A percentile compares a stretch with the other conserved stretches of the same genome.
Conservation (phyloP, 2,329 filamentous ascomycete species). For the Dactylellina parvicollis region DNA sequence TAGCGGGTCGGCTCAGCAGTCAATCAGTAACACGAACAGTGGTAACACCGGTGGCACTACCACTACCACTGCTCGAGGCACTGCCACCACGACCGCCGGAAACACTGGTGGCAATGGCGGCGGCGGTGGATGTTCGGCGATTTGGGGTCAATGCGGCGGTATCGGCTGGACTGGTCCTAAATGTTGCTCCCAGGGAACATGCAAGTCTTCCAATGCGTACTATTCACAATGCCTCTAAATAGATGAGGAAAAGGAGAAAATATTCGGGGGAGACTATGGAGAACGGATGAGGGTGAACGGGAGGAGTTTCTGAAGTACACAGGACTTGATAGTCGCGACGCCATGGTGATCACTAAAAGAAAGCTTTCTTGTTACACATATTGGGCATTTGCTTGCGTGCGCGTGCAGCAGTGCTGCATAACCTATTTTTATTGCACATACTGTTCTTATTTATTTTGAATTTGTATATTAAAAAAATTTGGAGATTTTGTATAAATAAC, state of each 20-base stretch:
- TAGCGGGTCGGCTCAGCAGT: conserved; percentile 65
- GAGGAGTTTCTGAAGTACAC: no score
- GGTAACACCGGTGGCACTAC: conserved; percentile 10
- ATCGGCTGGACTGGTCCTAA: conserved; percentile 59
- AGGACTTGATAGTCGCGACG: no score
- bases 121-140: conserved; percentile 56
- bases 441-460: no score
- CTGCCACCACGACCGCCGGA: not conserved
- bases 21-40: conserved; percentile 59
- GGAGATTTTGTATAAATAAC: no score
- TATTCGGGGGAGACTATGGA: not conserved
- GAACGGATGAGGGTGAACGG: not conserved
- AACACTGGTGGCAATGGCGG: not conserved
- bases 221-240: conserved; percentile 56
- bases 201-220: conserved; percentile 59
- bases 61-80: not conserved
- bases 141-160: conserved; percentile 61
- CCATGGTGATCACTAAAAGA: no score
- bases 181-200: conserved; percentile 60
- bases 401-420: no score
- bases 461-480: no score
- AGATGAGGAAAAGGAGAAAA: not conserved
- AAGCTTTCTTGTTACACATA: no score
- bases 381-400: no score
- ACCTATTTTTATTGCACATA: no score